Evolutionary conservation across 305 asterid genomes (phyloP).

Genomic region (Fraxinus greggii): DNA sequence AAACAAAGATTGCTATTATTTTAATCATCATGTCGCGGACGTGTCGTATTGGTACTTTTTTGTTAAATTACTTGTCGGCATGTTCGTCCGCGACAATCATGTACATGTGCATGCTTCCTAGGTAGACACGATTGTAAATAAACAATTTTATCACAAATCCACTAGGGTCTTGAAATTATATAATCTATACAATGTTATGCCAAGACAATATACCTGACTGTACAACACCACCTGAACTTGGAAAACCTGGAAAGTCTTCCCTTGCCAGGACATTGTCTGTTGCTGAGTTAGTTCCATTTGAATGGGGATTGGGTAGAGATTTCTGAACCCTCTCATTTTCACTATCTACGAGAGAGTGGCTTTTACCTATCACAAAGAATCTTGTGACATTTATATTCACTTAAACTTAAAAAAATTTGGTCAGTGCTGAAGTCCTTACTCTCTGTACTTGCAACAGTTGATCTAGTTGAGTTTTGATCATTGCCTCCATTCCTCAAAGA

Average conservation of each 20-base stretch:
- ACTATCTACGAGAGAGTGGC: slow-evolving; percentile 40
- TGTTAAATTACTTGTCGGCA: not conserved
- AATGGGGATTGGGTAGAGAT: slow-evolving; percentile 44
- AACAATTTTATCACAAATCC: not conserved
- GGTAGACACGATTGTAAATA: not conserved
- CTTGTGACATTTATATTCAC: slow-evolving; percentile 24
- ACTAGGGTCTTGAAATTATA: not conserved
- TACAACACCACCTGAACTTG: slow-evolving; percentile 54
- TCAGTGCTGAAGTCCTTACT: slow-evolving; percentile 31
- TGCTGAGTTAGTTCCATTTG: slow-evolving; percentile 38
- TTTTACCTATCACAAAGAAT: slow-evolving; percentile 42
- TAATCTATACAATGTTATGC: not conserved
- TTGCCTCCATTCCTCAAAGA: slow-evolving; percentile 47
- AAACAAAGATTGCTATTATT: not conserved
- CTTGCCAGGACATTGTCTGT: slow-evolving; percentile 38
- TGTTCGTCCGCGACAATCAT: not conserved
- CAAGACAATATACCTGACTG: slow-evolving; percentile 58
- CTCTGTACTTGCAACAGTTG: slow-evolving; percentile 41
- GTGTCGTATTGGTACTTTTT: not conserved
- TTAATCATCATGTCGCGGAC: not conserved
- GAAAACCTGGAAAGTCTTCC: slow-evolving; percentile 72
- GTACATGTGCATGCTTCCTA: not conserved
- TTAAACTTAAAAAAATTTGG: slow-evolving; percentile 4
- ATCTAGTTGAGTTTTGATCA: slow-evolving; percentile 48
- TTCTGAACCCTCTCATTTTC: slow-evolving; percentile 40